A percentile compares a stretch with the other conserved stretches of the same genome.
phyloP scores from a whole-genome alignment of 192 early-diverging fungal species.

The Radiomyces spectabilis region DNA sequence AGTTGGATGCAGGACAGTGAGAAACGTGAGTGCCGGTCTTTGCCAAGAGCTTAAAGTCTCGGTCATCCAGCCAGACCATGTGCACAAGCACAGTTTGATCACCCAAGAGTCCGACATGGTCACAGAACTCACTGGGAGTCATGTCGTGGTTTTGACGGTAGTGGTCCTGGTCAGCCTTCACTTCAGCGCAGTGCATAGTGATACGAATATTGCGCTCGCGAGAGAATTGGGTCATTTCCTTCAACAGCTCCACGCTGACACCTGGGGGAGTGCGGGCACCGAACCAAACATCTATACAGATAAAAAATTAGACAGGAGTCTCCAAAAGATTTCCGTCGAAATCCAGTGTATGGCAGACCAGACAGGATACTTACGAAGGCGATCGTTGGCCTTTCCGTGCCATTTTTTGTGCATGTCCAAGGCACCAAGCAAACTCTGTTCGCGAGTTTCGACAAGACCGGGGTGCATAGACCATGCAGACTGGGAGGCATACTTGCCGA shows the following conservation, averaged over 20 bases:
- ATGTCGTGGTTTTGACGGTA: constrained; percentile 10
- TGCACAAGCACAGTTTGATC: constrained; percentile 10
- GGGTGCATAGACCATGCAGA: constrained; percentile 10
- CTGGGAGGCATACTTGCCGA: constrained; percentile 13
- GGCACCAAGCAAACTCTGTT: constrained; percentile 10
- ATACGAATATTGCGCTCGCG: constrained; percentile 14
- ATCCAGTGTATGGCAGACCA: not conserved
- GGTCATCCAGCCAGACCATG: constrained; percentile 16
- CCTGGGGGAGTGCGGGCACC: constrained; percentile 16
- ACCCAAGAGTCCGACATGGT: constrained; percentile 9
- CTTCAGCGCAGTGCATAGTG: constrained; percentile 21
- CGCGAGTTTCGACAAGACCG: constrained; percentile 14
- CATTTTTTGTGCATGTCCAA: constrained; percentile 12
- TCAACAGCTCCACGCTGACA: constrained; percentile 7
- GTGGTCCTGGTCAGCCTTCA: constrained; percentile 8
- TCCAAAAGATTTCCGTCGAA: not conserved
- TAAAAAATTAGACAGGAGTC: not conserved
- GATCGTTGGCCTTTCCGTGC: constrained; percentile 17
- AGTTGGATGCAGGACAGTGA: constrained; percentile 15
- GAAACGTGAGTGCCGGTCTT: constrained; percentile 11
- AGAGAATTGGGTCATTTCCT: constrained; percentile 13
- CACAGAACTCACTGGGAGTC: constrained; percentile 11
- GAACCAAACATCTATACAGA: constrained; percentile 13
- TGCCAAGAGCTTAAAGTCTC: constrained; percentile 9
- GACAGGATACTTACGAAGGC: constrained; percentile 11